Evolutionary conservation across 2,329 filamentous ascomycete genomes (phyloP).

Genomic region (Arachnomyces sp.): DNA sequence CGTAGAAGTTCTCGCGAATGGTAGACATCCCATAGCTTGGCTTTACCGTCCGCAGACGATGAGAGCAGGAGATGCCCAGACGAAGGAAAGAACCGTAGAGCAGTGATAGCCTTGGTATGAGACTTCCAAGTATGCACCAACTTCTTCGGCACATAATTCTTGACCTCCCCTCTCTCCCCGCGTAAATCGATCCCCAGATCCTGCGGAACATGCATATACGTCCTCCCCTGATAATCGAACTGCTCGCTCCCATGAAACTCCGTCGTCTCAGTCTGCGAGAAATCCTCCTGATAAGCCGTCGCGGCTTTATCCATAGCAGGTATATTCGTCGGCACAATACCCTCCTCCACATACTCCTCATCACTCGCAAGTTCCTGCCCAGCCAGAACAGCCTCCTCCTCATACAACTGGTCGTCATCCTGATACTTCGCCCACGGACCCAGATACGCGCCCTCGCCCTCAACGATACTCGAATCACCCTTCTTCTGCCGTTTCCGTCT

Average conservation of each 20-base stretch:
- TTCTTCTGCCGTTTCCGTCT: conserved; percentile 73
- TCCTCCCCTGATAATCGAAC: conserved; percentile 88
- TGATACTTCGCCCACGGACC: conserved; percentile 90
- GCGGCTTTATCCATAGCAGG: conserved; percentile 43
- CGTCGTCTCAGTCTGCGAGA: conserved; percentile 67
- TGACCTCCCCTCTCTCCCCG: conserved; percentile 69
- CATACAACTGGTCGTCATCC: conserved; percentile 60
- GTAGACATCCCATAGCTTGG: conserved; percentile 93
- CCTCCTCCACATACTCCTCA: conserved; percentile 72
- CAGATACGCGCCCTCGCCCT: conserved; percentile 80
- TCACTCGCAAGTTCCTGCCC: conserved; percentile 67
- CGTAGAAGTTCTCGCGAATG: conserved; percentile 81
- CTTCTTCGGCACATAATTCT: conserved; percentile 94
- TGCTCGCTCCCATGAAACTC: conserved; percentile 76
- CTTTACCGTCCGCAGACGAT: conserved; percentile 78
- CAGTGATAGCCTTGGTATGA: conserved; percentile 77
- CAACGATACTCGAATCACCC: conserved; percentile 72
- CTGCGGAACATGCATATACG: conserved; percentile 95
- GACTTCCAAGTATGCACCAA: conserved; percentile 82
- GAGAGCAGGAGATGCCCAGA: conserved; percentile 85
- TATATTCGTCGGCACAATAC: conserved; percentile 46
- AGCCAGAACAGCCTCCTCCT: conserved; percentile 57
- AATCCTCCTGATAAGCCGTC: conserved; percentile 42
- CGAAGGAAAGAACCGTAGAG: conserved; percentile 77
- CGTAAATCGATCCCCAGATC: conserved; percentile 78